Conservation (phyloP, 306 rosid species). For the Castanea sativa region DNA sequence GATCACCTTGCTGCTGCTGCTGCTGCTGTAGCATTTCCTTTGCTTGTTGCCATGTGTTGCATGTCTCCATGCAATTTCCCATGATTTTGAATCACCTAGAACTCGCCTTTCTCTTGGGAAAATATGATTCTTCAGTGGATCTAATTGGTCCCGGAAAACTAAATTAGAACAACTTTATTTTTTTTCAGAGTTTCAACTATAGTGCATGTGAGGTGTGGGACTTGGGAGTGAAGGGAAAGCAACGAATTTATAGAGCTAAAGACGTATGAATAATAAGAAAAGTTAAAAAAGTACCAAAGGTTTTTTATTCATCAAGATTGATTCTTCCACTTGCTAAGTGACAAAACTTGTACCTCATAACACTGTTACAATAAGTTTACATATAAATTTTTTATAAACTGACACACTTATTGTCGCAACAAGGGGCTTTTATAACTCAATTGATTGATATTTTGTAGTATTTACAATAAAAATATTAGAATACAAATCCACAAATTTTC, state of each 20-base stretch:
- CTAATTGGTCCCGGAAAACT: background rate
- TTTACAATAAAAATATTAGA: no score
- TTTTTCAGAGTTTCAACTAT: background rate
- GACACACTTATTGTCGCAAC: no score
- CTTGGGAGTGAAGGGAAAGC: background rate
- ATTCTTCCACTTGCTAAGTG: background rate
- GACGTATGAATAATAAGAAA: background rate
- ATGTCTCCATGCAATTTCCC: constrained; percentile 80
- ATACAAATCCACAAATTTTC: no score
- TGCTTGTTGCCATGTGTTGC: constrained; percentile 12
- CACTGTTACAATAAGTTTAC: no score
- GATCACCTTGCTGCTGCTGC: constrained; percentile 1
- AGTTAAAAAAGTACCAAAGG: background rate
- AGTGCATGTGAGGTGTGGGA: background rate
- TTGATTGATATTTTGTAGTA: no score
- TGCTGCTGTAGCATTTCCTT: constrained; percentile 19
- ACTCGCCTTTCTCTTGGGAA: no score
- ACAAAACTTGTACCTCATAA: background rate
- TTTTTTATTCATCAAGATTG: constrained; percentile 1
- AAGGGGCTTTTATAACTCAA: no score
- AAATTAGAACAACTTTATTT: no score
- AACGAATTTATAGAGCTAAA: constrained; percentile 12
- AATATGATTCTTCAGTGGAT: background rate
- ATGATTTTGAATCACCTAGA: constrained; percentile 18
- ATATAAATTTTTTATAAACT: no score